These are phyloP conservation scores for Chalciporus sp. DNA, from an alignment of 1,284 basidiomycete species.

Conservation along the genomic window DNA sequence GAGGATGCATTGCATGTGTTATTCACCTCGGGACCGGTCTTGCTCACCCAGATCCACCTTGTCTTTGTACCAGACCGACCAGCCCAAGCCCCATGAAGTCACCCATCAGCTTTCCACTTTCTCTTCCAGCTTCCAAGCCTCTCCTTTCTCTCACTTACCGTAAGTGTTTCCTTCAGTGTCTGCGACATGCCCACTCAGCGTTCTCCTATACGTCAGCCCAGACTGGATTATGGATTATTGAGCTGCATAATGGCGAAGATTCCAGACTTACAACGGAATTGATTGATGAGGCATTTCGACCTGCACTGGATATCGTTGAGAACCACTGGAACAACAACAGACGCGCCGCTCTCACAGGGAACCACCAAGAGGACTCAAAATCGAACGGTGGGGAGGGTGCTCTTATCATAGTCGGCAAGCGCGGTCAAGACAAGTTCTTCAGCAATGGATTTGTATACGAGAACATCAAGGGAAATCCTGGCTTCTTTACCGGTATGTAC, in stretches of 20 bases:
- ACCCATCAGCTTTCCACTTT: conserved; percentile 36
- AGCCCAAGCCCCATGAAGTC: neutral
- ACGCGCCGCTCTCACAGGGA: conserved; percentile 40
- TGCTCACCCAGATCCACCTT: neutral
- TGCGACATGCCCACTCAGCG: neutral
- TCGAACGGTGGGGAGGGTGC: conserved; percentile 52
- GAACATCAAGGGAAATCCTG: conserved; percentile 60
- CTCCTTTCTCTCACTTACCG: conserved; percentile 67
- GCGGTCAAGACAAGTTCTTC: conserved; percentile 84
- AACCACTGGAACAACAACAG: conserved; percentile 69
- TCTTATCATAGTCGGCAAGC: conserved; percentile 75
- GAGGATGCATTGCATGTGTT: too few relatives aligned
- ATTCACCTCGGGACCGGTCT: neutral
- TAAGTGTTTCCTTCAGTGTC: conserved; percentile 37
- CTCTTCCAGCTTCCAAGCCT: conserved; percentile 49
- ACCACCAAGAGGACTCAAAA: conserved; percentile 39
- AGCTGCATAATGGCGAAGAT: conserved; percentile 77
- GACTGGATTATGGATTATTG: conserved; percentile 68
- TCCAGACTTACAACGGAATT: conserved; percentile 68
- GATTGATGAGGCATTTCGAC: conserved; percentile 63
- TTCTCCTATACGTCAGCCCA: conserved; percentile 46
- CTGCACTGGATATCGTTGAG: conserved; percentile 80
- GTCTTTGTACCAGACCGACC: conserved; percentile 5
- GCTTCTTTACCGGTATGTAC: conserved; percentile 74
- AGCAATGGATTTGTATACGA: conserved; percentile 66